phyloP scores from a whole-genome alignment of 192 early-diverging fungal species.

The Coemansia sp. region DNA sequence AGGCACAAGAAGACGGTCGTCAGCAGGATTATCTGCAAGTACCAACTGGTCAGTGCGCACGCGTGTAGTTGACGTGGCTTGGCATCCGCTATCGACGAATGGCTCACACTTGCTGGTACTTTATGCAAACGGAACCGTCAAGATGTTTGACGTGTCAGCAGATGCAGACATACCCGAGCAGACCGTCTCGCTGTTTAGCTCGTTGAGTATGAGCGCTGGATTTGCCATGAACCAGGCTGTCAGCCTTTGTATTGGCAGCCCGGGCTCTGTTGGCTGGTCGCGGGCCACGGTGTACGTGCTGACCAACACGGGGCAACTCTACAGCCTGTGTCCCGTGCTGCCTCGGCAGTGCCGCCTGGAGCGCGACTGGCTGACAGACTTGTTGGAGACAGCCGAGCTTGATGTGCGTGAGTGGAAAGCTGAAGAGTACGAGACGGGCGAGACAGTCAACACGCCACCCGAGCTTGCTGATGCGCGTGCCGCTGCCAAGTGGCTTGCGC shows the following conservation, averaged over 20 bases:
- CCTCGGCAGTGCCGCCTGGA: slow-evolving; percentile 53
- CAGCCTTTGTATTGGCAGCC: slow-evolving; percentile 51
- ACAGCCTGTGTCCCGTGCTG: slow-evolving; percentile 73
- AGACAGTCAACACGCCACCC: slow-evolving; percentile 27
- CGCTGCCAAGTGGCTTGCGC: slow-evolving; percentile 24
- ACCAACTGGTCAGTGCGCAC: slow-evolving; percentile 36
- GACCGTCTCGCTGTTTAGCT: slow-evolving; percentile 32
- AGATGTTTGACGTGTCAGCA: slow-evolving; percentile 68
- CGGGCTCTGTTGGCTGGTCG: slow-evolving; percentile 59
- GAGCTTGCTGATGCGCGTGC: slow-evolving; percentile 44
- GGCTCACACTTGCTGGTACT: slow-evolving; percentile 69
- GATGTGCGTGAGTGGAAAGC: slow-evolving; percentile 52
- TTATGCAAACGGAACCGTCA: slow-evolving; percentile 59
- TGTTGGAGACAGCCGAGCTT: slow-evolving; percentile 38
- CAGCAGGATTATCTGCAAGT: slow-evolving; percentile 12
- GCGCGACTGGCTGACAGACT: slow-evolving; percentile 26
- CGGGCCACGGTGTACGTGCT: slow-evolving; percentile 67
- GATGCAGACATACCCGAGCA: slow-evolving; percentile 68
- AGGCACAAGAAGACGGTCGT: slow-evolving; percentile 11
- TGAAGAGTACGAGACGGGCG: slow-evolving; percentile 41
- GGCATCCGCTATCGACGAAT: slow-evolving; percentile 77
- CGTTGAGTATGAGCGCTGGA: slow-evolving; percentile 1
- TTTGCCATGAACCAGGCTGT: slow-evolving; percentile 45
- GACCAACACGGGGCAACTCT: slow-evolving; percentile 68
- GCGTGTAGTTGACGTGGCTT: slow-evolving; percentile 64